Conservation (phyloP, 164 flowering plant genomes). For the Litsea cubeba region DNA sequence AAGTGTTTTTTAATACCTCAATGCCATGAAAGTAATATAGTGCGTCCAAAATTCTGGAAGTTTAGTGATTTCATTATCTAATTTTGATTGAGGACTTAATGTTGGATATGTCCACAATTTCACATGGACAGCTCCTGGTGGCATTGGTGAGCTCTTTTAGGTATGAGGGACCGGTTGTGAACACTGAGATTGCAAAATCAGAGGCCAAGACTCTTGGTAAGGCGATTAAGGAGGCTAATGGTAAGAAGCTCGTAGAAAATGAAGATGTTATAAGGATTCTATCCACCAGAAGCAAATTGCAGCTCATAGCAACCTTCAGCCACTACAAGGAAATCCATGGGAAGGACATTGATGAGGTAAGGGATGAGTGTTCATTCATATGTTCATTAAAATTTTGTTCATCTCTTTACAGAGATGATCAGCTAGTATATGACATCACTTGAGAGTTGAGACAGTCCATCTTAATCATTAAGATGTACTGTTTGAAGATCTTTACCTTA, state of each 20-base stretch:
- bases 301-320: constrained; percentile 62
- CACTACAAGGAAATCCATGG: constrained; percentile 44
- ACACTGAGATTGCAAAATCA: constrained; percentile 45
- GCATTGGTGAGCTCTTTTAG: constrained; percentile 36
- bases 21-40: background rate
- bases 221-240: constrained; percentile 18
- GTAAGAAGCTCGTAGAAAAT: constrained; percentile 37
- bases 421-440: too few species aligned
- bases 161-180: constrained; percentile 54
- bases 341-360: constrained; percentile 42
- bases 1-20: background rate
- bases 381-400: background rate
- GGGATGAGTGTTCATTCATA: background rate
- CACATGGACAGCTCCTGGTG: constrained; percentile 33
- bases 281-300: constrained; percentile 67
- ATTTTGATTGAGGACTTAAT: background rate
- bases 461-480: too few species aligned
- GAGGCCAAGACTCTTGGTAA: constrained; percentile 53
- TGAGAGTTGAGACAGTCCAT: too few species aligned
- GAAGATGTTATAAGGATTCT: constrained; percentile 65
- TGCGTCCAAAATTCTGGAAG: background rate
- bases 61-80: background rate
- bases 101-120: background rate
- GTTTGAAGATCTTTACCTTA: too few species aligned
- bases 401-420: too few species aligned